phyloP scores from a whole-genome alignment of 2,329 filamentous ascomycete genomes.

The Chaetoscypha palmicola region DNA sequence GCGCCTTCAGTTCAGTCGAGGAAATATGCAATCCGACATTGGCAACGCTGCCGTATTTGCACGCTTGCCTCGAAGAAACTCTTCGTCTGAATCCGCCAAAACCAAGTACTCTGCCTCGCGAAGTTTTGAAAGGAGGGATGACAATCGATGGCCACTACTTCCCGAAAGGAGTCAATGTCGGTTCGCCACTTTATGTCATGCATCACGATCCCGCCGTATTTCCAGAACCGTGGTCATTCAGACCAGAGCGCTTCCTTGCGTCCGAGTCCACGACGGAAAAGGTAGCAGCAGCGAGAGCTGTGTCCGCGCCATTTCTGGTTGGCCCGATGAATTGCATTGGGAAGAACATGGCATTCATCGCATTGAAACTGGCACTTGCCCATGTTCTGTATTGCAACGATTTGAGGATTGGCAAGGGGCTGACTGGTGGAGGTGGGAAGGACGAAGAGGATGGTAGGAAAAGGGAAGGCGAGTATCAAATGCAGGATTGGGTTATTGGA shows the following conservation, averaged over 20 bases:
- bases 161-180: constrained; percentile 14
- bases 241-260: constrained; percentile 19
- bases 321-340: constrained; percentile 29
- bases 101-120: constrained; percentile 9
- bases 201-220: constrained; percentile 19
- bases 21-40: constrained; percentile 36
- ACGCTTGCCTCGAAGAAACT: constrained; percentile 37
- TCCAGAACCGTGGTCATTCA: constrained; percentile 14
- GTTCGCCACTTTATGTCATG: constrained; percentile 18
- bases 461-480: constrained; percentile 21
- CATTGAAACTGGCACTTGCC: constrained; percentile 26
- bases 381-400: constrained; percentile 14
- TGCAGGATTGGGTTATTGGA: constrained; percentile 24
- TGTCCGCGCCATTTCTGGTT: constrained; percentile 25
- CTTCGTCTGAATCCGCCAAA: constrained; percentile 35
- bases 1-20: constrained; percentile 30
- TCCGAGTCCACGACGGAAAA: not conserved
- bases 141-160: constrained; percentile 14
- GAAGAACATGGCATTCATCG: constrained; percentile 29
- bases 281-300: constrained; percentile 15
- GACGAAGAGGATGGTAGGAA: constrained; percentile 14
- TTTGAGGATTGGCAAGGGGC: constrained; percentile 8
- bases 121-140: constrained; percentile 15
- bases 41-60: constrained; percentile 33
- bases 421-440: constrained; percentile 1